phyloP scores from a whole-genome alignment of 139 green algal species.

The Parachlorella kessleri region DNA sequence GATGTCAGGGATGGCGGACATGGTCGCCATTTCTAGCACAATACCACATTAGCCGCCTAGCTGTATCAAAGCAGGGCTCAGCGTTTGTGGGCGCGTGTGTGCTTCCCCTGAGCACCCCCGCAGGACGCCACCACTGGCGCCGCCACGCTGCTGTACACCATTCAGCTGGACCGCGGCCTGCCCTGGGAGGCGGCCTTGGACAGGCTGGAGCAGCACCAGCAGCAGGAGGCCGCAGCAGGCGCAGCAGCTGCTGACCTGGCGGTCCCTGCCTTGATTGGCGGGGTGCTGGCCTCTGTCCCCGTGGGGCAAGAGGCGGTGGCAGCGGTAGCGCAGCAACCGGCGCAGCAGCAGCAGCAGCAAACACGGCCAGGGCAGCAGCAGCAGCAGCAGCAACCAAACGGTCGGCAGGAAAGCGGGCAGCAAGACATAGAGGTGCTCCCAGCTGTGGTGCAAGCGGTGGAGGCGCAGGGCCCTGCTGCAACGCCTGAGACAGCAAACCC shows the following conservation, averaged over 20 bases:
- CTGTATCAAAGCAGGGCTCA: too few relatives aligned
- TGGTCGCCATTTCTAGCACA: too few relatives aligned
- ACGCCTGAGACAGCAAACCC: too few relatives aligned
- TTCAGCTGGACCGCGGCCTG: constrained; percentile 56
- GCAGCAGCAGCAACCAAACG: not conserved
- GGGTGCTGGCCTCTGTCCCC: constrained; percentile 5
- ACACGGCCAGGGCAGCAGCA: not conserved
- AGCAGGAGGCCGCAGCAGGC: not conserved
- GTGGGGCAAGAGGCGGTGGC: too few relatives aligned
- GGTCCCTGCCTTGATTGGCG: not conserved
- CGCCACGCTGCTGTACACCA: constrained; percentile 39
- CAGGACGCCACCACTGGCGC: not conserved
- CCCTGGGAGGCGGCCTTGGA: constrained; percentile 37
- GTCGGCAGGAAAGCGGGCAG: not conserved
- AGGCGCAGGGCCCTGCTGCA: too few relatives aligned
- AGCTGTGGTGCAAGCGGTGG: too few relatives aligned
- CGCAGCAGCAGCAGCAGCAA: not conserved
- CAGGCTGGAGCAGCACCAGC: constrained; percentile 34
- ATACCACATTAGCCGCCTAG: too few relatives aligned
- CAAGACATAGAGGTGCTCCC: too few relatives aligned
- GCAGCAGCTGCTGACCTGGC: not conserved
- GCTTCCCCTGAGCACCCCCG: not conserved
- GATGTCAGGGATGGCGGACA: too few relatives aligned
- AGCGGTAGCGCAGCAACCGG: not conserved
- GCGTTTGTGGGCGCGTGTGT: too few relatives aligned